Conservation (phyloP, 176 grass and related monocot species). For the Aegilops longissima region DNA sequence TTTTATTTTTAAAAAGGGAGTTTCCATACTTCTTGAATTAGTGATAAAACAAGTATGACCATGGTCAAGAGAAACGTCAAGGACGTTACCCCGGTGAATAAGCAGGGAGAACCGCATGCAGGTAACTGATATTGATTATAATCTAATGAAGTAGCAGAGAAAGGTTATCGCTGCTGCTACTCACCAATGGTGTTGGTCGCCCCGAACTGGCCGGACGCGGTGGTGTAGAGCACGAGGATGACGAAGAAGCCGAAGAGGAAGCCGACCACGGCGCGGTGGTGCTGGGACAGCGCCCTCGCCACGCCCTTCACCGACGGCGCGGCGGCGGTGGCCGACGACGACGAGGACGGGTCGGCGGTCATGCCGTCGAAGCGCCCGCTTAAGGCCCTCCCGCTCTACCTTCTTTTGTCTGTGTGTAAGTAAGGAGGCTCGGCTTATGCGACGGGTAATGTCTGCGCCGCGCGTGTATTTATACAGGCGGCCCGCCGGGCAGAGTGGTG, state of each 20-base stretch:
- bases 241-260: slow-evolving; percentile 45
- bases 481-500: not conserved
- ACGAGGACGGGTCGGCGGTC: not conserved
- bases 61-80: not conserved
- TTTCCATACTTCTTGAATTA: not conserved
- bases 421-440: not conserved
- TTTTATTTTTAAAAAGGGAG: too few relatives aligned
- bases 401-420: not conserved
- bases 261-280: slow-evolving; percentile 26
- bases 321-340: not conserved
- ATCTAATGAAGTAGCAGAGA: too few relatives aligned
- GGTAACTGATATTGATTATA: not conserved
- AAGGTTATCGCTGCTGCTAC: not conserved
- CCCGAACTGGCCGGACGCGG: slow-evolving; percentile 13
- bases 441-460: not conserved
- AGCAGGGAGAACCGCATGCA: not conserved
- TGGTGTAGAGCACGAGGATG: slow-evolving; percentile 37
- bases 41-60: not conserved
- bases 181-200: slow-evolving; percentile 14
- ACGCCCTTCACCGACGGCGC: slow-evolving; percentile 12
- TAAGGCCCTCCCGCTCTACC: not conserved
- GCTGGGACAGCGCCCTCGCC: slow-evolving; percentile 16
- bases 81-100: not conserved
- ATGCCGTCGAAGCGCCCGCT: not conserved
- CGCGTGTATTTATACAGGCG: not conserved